phyloP scores from a whole-genome alignment of 2,329 filamentous ascomycete genomes.

The Gnomoniopsis smithogilvyi region DNA sequence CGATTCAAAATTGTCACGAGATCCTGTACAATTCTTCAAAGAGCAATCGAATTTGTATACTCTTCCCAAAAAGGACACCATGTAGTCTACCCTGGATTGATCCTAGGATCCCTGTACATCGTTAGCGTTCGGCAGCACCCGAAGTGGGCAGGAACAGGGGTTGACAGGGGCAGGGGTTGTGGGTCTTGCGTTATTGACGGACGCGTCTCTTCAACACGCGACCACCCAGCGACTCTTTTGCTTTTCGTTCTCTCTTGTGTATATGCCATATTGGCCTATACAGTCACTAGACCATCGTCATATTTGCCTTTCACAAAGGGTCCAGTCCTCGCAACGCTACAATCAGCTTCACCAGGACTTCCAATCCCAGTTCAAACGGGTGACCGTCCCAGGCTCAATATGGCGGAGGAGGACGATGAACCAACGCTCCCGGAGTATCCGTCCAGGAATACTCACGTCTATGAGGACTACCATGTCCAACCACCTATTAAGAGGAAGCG shows the following conservation, averaged over 20 bases:
- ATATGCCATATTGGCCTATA: background rate
- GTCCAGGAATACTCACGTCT: slow-evolving; percentile 22
- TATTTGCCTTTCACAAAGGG: background rate
- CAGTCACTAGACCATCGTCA: background rate
- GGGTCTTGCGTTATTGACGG: background rate
- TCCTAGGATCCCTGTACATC: no score
- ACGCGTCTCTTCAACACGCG: background rate
- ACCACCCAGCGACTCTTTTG: no score
- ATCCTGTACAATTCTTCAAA: no score
- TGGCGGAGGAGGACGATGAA: slow-evolving; percentile 40
- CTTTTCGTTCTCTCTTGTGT: background rate
- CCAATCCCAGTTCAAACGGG: background rate
- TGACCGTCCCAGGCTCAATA: slow-evolving; percentile 16
- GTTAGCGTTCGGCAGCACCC: background rate
- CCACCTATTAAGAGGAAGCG: slow-evolving; percentile 41
- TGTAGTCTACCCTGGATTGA: no score
- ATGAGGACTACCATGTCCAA: slow-evolving; percentile 36
- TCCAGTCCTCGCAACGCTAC: background rate
- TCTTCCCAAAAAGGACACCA: no score
- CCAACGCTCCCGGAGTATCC: slow-evolving; percentile 38
- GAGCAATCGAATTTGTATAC: no score
- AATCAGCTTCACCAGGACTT: background rate
- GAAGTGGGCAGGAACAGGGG: background rate
- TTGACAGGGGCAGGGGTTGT: background rate
- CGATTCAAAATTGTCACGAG: no score